Base-by-base conservation (phyloP, 2,329 filamentous ascomycete species). In the Colletotrichum noveboracense region DNA sequence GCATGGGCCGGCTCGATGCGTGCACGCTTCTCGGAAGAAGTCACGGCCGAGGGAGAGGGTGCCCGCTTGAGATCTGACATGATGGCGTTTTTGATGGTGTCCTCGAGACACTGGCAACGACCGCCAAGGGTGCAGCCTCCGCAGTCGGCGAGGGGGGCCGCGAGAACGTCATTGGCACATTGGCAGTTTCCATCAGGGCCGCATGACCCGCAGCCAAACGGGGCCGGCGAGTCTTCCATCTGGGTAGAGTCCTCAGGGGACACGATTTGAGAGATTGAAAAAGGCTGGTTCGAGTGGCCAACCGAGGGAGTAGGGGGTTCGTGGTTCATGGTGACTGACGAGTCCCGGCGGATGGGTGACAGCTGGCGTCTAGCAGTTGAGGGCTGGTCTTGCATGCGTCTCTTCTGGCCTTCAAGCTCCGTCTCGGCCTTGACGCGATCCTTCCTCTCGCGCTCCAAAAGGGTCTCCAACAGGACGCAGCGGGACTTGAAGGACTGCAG, bases 71-170 rank as follows among this genome's bases (percentile, higher is more conserved):
- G 81, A 60, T 87, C 86, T 9, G 84, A 76, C n/a, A 84, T 85
- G 8, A 87, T 82, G 52, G 83, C 82, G 14, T 86, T 85, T 70
- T 90, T 87, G 28, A 93, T 88, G 68, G 92, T 92, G 76, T 93
- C 90, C 65, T 89, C 87, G 38, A 93, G 87, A 77, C 93, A 94
- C 79, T 92, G 89, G 79, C 94, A 96, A 67, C 89, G 89, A 9
- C 88, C 88, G 62, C 89, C 91, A 9, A 91, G 84, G 21, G 89
- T 90, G 82, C 94, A 96, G 71, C 91, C 92, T 65, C 90, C 91
- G 81, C 94, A 96, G 26, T 91, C 92, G 28, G 90, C 81, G 8
- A 87, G 81, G 38, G 89, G 85, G n/a, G 85, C 86, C n/a, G 87
- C 86, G 62, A 93, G 84, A 34, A 88, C 90, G 76, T 91, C 87